phyloP scores from a whole-genome alignment of 176 grass and related monocot genomes.

The Hordeum marinum region DNA sequence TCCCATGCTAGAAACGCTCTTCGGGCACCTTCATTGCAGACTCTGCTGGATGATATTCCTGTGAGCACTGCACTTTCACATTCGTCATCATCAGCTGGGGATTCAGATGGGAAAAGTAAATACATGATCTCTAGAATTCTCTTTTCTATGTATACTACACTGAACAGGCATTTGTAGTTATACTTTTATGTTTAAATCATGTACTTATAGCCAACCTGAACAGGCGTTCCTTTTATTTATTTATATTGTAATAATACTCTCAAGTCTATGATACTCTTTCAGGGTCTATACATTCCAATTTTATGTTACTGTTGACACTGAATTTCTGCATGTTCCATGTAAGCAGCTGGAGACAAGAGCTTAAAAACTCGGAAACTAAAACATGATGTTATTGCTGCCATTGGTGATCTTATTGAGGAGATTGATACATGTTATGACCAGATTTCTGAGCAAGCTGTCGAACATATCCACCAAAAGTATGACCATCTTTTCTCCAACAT shows the following conservation, averaged over 20 bases:
- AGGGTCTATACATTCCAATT: neutral
- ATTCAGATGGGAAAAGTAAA: conserved; percentile 94
- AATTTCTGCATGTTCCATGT: conserved; percentile 26
- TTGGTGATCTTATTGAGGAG: conserved; percentile 89
- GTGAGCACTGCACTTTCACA: conserved; percentile 41
- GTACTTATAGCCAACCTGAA: neutral
- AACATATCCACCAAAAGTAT: conserved; percentile 99
- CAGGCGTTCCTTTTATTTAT: neutral
- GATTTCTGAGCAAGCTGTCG: conserved; percentile 95
- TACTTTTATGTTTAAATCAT: neutral
- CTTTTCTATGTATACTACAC: neutral
- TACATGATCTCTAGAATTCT: conserved; percentile 41
- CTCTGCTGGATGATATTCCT: conserved; percentile 87
- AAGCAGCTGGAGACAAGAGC: conserved; percentile 69
- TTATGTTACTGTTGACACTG: conserved; percentile 17
- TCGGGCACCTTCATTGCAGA: conserved; percentile 89
- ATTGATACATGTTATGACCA: conserved; percentile 88
- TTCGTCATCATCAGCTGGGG: conserved; percentile 57
- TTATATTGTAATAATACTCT: neutral
- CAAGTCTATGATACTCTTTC: conserved; percentile 23
- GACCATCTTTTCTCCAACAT: conserved; percentile 9
- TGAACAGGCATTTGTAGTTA: neutral
- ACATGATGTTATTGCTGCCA: conserved; percentile 92
- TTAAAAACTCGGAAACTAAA: conserved; percentile 73
- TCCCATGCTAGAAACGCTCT: conserved; percentile 89